A percentile compares a stretch with the other conserved stretches of the same genome.
These are phyloP conservation scores for Coccinonectria pachysandricola DNA, from an alignment of 2,329 filamentous ascomycete genomes.

Conservation along the genomic window DNA sequence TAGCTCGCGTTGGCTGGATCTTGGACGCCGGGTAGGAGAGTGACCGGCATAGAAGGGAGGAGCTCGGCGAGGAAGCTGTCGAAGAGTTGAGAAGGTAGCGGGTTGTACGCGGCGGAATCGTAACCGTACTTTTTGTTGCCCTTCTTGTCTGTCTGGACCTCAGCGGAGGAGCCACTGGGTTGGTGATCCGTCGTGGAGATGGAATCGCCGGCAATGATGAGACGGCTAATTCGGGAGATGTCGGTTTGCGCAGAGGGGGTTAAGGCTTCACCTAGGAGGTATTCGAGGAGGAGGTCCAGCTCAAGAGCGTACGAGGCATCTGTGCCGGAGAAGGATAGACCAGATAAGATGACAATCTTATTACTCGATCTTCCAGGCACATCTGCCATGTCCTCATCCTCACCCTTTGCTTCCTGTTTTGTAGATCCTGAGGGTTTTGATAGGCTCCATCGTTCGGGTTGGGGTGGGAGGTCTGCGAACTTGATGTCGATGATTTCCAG, in stretches of 20 bases:
- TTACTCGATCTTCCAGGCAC: conserved; percentile 29
- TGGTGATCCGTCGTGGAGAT: conserved; percentile 53
- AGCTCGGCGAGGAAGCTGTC: conserved; percentile 75
- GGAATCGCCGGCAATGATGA: conserved; percentile 89
- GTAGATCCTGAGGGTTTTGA: conserved; percentile 34
- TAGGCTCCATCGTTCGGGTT: conserved; percentile 70
- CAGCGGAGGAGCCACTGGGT: conserved; percentile 17
- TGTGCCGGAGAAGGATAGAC: conserved; percentile 70
- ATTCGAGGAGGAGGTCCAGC: conserved; percentile 73
- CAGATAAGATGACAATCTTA: conserved; percentile 78
- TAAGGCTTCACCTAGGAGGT: conserved; percentile 72
- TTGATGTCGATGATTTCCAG: conserved; percentile 88
- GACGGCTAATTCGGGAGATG: conserved; percentile 61
- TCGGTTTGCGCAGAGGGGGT: conserved; percentile 48
- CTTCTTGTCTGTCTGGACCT: conserved; percentile 36
- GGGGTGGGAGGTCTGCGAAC: conserved; percentile 74
- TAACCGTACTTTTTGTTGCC: conserved; percentile 81
- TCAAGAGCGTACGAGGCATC: conserved; percentile 62
- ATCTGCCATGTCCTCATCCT: conserved; percentile 49
- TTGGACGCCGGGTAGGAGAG: conserved; percentile 69
- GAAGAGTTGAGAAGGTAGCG: conserved; percentile 70
- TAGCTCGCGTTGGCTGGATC: conserved; percentile 86
- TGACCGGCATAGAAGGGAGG: conserved; percentile 78
- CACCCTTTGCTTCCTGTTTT: conserved; percentile 27
- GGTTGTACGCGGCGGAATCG: conserved; percentile 79